Evolutionary conservation across 1,284 basidiomycete genomes (phyloP).

Genomic region (Moesziomyces aphidis): DNA sequence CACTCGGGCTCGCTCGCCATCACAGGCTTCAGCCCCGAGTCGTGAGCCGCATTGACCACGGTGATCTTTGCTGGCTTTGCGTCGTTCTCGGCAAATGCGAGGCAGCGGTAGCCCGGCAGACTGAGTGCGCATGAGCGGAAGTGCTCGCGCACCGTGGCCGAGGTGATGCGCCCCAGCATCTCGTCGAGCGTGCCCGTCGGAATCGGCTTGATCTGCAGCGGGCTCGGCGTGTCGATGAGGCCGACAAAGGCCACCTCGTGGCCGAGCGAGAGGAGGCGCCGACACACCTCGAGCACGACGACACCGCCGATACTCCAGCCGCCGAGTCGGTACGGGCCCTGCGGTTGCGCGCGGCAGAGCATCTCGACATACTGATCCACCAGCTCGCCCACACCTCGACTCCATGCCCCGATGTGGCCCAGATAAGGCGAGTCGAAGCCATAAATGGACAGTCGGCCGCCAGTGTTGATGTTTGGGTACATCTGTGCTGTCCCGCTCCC

Average conservation of each 20-base stretch:
- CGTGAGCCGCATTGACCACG: conserved; percentile 24
- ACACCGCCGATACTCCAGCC: conserved; percentile 55
- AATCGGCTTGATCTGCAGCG: conserved; percentile 32
- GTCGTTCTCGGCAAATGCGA: conserved; percentile 10
- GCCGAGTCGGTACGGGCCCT: conserved; percentile 33
- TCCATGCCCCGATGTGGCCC: conserved; percentile 30
- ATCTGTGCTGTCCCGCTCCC: conserved; percentile 32
- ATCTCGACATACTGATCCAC: conserved; percentile 37
- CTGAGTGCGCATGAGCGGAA: conserved; percentile 42
- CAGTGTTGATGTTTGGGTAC: conserved; percentile 11
- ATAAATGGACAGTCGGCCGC: conserved; percentile 22
- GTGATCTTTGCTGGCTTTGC: conserved; percentile 11
- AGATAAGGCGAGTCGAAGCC: conserved; percentile 49
- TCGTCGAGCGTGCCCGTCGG: conserved; percentile 30
- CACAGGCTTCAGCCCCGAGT: conserved; percentile 21
- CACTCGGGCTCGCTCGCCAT: conserved; percentile 30
- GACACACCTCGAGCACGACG: conserved; percentile 37
- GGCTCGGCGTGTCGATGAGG: conserved; percentile 40
- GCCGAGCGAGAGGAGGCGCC: conserved; percentile 28
- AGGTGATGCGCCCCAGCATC: conserved; percentile 27
- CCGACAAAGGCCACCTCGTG: conserved; percentile 27
- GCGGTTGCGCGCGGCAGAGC: conserved; percentile 20
- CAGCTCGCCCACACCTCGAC: conserved; percentile 39
- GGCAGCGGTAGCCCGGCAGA: conserved; percentile 30
- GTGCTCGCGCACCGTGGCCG: conserved; percentile 35